Conservation (phyloP, 2,329 filamentous ascomycete genomes). For the Colletotrichum sp. region DNA sequence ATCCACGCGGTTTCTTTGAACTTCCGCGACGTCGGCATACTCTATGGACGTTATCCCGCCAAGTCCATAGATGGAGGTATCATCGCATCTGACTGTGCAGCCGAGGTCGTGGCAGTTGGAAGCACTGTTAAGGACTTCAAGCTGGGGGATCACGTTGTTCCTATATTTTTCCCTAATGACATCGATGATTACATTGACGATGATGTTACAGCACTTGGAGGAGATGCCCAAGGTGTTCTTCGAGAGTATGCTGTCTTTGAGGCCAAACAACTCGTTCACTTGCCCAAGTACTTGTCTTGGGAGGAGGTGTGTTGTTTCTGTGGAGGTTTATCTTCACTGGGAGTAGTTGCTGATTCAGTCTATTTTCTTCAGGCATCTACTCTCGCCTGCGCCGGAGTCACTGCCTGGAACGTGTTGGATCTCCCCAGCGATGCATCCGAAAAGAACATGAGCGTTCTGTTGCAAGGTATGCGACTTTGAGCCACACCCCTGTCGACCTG, state of each 20-base stretch:
- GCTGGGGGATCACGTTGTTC: constrained; percentile 24
- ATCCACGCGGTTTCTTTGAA: constrained; percentile 14
- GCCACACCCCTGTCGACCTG: background rate
- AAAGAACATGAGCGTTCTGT: background rate
- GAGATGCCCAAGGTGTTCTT: constrained; percentile 23
- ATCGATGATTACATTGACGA: constrained; percentile 10
- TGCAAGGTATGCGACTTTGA: background rate
- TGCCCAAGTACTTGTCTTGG: constrained; percentile 12
- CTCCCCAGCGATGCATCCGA: background rate
- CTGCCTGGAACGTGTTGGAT: constrained; percentile 24
- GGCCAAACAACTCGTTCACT: constrained; percentile 19
- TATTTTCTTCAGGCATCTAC: background rate
- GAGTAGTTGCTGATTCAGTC: background rate
- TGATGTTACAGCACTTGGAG: constrained; percentile 18
- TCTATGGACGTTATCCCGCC: constrained; percentile 26
- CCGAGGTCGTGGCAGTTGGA: constrained; percentile 26
- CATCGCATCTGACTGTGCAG: constrained; percentile 23
- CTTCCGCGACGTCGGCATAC: constrained; percentile 28
- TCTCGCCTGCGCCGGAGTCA: constrained; percentile 24
- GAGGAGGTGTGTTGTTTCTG: background rate
- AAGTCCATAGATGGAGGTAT: constrained; percentile 20
- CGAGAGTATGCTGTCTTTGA: constrained; percentile 25
- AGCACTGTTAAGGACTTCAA: constrained; percentile 21
- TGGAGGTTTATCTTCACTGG: background rate
- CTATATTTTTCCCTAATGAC: background rate